Evolutionary conservation across 2,329 filamentous ascomycete species (phyloP), one percentile per base, ranked within the genome.

Genomic region (Colletotrichum shisoi): DNA sequence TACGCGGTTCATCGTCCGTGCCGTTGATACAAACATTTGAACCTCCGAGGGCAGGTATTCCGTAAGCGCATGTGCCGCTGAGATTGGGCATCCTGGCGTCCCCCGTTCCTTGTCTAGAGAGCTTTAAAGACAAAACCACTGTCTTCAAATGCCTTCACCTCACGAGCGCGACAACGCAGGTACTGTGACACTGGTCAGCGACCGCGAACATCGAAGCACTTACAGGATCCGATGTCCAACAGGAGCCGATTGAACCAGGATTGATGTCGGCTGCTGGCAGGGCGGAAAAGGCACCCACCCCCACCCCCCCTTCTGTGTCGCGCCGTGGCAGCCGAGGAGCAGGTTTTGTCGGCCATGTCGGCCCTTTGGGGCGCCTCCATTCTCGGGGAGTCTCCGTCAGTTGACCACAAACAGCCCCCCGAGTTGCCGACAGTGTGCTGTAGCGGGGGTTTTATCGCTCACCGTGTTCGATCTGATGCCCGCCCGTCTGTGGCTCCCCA

Each of bases 311-410:
- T 63, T 44, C 24, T 53, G 54, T 46, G 24, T 49, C 39, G 53
- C 52, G 45, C 46, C 51, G 54, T 62, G 49, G 61, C 34, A 64
- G 54, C 53, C 60, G 64, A 51, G 37, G 48, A 45, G 57, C 46
- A 63, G 13, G 34, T 27, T 51, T 15, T n/a, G 34, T 51, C 64
- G 64, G 64, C 48, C 64, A 48, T 67, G 53, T 49, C 48, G 61
- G 54, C 44, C 61, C 54, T 64, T 54, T 42, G 19, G 40, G 19
- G 59, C 52, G 61, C 54, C 44, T 24, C 51, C 51, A 49, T 60
- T 64, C 49, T 64, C 61, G 64, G 64, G 49, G 54, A 59, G 42
- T 37, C 34, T 57, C 40, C 42, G 24, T 67, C 44, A 27, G 34
- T 57, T 49, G 54, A 39, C 53, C 42, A 63, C 48, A 44, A 40